Percentiles rank a stretch among this genome's conserved stretches.
phyloP scores from a whole-genome alignment of 495 filamentous ascomycete genomes.

The Aspergillus leporis region DNA sequence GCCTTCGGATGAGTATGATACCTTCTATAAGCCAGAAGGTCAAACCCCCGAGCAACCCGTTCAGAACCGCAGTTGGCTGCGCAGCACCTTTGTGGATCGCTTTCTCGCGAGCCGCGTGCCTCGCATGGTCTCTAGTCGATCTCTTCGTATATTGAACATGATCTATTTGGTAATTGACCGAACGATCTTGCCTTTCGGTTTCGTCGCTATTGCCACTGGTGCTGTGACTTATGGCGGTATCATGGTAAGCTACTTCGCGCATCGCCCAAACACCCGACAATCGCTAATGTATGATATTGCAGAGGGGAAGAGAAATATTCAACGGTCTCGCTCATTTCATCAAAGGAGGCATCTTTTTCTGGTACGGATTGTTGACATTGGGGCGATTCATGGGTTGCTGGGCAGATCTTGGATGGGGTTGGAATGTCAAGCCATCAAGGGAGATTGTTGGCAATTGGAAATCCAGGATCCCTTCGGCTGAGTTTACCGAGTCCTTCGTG shows the following conservation, averaged over 20 bases:
- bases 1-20: slow-evolving; percentile 52
- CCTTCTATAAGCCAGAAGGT: slow-evolving; percentile 55
- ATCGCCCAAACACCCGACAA: slow-evolving; percentile 66
- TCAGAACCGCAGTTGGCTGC: slow-evolving; percentile 45
- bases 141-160: slow-evolving; percentile 56
- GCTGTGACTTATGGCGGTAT: slow-evolving; percentile 69
- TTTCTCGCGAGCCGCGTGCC: slow-evolving; percentile 50
- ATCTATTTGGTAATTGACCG: slow-evolving; percentile 63
- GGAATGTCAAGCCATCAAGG: slow-evolving; percentile 78
- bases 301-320: slow-evolving; percentile 66
- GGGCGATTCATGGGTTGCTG: slow-evolving; percentile 91
- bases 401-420: slow-evolving; percentile 90
- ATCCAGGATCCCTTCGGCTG: slow-evolving; percentile 70
- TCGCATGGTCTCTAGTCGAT: slow-evolving; percentile 60
- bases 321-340: slow-evolving; percentile 91
- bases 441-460: slow-evolving; percentile 58
- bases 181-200: slow-evolving; percentile 64
- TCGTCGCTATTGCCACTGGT: slow-evolving; percentile 63
- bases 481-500: slow-evolving; percentile 84
- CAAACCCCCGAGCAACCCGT: slow-evolving; percentile 34
- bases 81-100: slow-evolving; percentile 45
- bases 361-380: slow-evolving; percentile 86
- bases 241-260: slow-evolving; percentile 61
- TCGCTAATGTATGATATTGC: slow-evolving; percentile 40
- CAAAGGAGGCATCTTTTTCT: slow-evolving; percentile 97